A percentile compares a stretch with the other conserved stretches of the same genome.
Conservation (phyloP, 495 filamentous ascomycete species). For the Penicillium verhagenii region DNA sequence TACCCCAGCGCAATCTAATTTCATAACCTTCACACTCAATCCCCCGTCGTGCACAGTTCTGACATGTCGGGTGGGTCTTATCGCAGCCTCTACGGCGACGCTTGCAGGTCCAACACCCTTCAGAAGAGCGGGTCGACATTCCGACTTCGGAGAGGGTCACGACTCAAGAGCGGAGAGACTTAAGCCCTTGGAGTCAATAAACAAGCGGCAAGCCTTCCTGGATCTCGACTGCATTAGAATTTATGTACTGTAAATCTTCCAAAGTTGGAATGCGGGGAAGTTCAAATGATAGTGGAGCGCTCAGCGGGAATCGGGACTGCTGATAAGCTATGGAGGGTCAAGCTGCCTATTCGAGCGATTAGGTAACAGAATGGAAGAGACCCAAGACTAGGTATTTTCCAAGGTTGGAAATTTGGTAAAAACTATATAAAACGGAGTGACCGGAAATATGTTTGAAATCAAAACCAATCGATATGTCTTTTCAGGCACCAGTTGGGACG, state of each 20-base stretch:
- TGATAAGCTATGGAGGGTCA: constrained; percentile 23
- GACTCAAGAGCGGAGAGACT: no score
- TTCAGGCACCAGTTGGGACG: background rate
- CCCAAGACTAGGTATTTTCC: background rate
- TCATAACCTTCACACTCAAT: constrained; percentile 37
- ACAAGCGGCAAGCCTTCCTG: no score
- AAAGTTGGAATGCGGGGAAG: constrained; percentile 23
- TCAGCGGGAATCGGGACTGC: no score
- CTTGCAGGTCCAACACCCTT: constrained; percentile 44
- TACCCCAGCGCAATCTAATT: constrained; percentile 35
- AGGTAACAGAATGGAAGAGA: no score
- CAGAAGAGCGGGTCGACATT: constrained; percentile 38
- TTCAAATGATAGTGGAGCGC: constrained; percentile 5
- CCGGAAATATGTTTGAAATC: background rate
- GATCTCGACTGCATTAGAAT: no score
- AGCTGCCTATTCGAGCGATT: constrained; percentile 18
- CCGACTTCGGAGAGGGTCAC: constrained; percentile 20
- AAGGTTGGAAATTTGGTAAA: no score
- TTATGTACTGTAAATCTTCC: constrained; percentile 1
- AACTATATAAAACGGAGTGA: background rate
- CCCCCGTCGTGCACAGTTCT: constrained; percentile 26
- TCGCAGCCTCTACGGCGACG: constrained; percentile 34
- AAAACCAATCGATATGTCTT: constrained; percentile 1
- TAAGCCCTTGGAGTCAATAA: no score
- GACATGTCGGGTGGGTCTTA: constrained; percentile 25